Evolutionary conservation across 176 grass and related monocot species (phyloP).

Genomic region (bread wheat (Triticum aestivum)): DNA sequence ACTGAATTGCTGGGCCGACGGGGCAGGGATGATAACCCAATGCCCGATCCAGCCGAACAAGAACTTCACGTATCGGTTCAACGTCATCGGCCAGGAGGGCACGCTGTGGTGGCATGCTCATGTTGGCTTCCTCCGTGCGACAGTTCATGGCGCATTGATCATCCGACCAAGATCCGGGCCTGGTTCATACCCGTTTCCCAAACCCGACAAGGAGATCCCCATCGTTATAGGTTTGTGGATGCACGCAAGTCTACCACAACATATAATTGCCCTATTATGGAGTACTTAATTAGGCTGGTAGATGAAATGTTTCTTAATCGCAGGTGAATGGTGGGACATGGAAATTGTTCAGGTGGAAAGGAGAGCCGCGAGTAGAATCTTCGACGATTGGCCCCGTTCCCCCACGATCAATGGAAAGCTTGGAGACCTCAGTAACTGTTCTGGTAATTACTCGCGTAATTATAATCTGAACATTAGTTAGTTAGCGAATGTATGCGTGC

Average conservation of each 20-base stretch:
- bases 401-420: constrained; percentile 33
- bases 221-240: not conserved
- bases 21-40: not conserved
- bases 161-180: not conserved
- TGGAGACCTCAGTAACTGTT: constrained; percentile 34
- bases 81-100: not conserved
- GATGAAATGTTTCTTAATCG: not conserved
- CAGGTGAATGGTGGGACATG: constrained; percentile 41
- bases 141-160: not conserved
- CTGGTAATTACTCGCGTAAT: not conserved
- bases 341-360: not conserved
- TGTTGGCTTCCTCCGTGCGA: not conserved
- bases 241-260: too few relatives aligned
- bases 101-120: constrained; percentile 40
- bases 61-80: constrained; percentile 13
- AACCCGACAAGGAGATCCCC: not conserved
- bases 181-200: not conserved
- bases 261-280: not conserved
- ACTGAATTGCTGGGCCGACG: constrained; percentile 14
- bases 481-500: too few relatives aligned
- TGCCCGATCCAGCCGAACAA: not conserved
- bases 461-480: too few relatives aligned
- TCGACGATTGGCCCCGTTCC: not conserved
- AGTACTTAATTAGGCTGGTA: not conserved
- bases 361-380: not conserved